Conservation (phyloP, 495 filamentous ascomycete species). For the Astrothelium subdiscretum region DNA sequence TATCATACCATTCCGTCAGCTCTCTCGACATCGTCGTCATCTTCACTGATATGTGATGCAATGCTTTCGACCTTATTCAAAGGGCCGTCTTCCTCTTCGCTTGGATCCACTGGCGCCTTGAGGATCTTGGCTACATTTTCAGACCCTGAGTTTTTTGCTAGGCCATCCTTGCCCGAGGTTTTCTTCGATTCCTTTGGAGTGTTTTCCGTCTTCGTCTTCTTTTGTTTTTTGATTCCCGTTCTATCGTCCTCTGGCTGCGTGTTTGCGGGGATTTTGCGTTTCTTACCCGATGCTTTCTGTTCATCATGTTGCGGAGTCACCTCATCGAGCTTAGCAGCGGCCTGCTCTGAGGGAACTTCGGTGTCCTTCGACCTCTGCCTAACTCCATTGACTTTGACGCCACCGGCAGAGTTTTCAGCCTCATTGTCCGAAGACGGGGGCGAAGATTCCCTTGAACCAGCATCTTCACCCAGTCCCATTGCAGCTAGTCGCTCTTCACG, state of each 20-base stretch:
- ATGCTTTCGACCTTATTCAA: constrained; percentile 17
- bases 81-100: constrained; percentile 11
- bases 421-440: neutral
- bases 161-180: neutral
- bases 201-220: neutral
- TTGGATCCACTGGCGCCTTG: constrained; percentile 1
- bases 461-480: neutral
- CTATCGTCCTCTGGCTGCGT: neutral
- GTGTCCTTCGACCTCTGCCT: neutral
- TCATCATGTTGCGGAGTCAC: neutral
- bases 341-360: neutral
- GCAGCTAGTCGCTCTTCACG: neutral
- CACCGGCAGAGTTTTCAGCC: neutral
- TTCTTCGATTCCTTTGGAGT: neutral
- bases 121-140: neutral
- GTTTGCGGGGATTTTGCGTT: neutral
- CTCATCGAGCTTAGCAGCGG: neutral
- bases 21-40: constrained; percentile 25
- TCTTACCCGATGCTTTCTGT: neutral
- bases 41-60: constrained; percentile 34
- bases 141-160: neutral
- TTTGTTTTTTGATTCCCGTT: neutral
- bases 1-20: constrained; percentile 6
- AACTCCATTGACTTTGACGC: neutral
- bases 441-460: neutral